phyloP scores from a whole-genome alignment of 2,329 filamentous ascomycete species.

The Coniochaeta ligniaria region DNA sequence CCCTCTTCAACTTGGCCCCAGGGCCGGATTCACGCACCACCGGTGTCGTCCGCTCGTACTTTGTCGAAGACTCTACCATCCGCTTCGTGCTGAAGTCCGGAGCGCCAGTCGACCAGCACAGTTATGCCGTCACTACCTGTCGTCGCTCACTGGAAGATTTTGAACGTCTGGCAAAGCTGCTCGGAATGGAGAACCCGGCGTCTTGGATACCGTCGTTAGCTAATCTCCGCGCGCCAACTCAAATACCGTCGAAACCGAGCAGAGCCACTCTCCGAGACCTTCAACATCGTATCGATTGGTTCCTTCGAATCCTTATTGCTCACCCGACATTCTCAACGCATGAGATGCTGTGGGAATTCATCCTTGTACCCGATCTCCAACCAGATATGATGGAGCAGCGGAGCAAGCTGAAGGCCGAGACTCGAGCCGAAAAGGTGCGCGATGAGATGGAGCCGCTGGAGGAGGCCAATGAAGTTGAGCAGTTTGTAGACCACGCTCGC shows the following conservation, averaged over 20 bases:
- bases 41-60: constrained; percentile 89
- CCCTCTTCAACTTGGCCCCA: constrained; percentile 68
- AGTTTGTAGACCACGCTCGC: constrained; percentile 84
- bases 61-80: constrained; percentile 92
- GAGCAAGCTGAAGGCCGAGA: constrained; percentile 78
- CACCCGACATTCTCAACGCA: constrained; percentile 94
- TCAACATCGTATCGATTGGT: constrained; percentile 79
- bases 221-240: constrained; percentile 78
- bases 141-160: constrained; percentile 84
- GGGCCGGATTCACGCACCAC: constrained; percentile 76
- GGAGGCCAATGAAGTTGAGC: constrained; percentile 81
- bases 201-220: constrained; percentile 84
- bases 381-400: constrained; percentile 84
- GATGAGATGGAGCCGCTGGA: constrained; percentile 85
- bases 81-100: constrained; percentile 92
- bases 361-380: constrained; percentile 90
- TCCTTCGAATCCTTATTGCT: constrained; percentile 75
- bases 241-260: constrained; percentile 88
- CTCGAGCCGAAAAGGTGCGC: constrained; percentile 72
- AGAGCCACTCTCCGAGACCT: constrained; percentile 80
- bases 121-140: constrained; percentile 91
- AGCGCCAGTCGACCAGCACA: constrained; percentile 71
- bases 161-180: constrained; percentile 76
- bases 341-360: constrained; percentile 98
- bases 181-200: constrained; percentile 84